phyloP scores from a whole-genome alignment of 176 grass and related monocot species.

The Carex cristatella region DNA sequence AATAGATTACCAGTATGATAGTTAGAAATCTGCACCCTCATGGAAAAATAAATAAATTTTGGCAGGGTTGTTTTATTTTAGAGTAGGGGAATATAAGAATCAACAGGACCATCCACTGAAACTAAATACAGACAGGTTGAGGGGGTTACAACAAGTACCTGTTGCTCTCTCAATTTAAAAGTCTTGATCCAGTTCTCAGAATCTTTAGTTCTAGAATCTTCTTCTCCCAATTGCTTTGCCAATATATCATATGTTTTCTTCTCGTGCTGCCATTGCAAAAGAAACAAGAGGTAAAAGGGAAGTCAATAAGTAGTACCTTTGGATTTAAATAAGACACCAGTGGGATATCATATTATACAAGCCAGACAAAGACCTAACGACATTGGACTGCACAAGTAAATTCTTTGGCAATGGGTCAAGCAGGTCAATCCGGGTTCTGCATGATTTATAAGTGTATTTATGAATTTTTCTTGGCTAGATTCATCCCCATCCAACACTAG shows the following conservation, averaged over 20 bases:
- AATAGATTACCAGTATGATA: neutral
- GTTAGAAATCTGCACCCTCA: neutral
- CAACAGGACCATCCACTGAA: neutral
- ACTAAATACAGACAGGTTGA: neutral
- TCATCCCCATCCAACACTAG: neutral
- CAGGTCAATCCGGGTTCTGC: neutral
- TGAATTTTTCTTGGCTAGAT: neutral
- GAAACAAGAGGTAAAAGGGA: neutral
- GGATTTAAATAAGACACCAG: neutral
- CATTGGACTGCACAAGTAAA: neutral
- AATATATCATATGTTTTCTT: slow-evolving; percentile 88
- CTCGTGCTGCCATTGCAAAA: slow-evolving; percentile 66
- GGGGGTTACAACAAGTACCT: slow-evolving; percentile 43
- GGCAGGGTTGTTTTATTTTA: neutral
- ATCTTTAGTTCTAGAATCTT: slow-evolving; percentile 82
- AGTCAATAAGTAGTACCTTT: neutral
- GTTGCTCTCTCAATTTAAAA: slow-evolving; percentile 64
- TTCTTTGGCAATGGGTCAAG: neutral
- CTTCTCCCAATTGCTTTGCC: slow-evolving; percentile 66
- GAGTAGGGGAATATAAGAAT: neutral
- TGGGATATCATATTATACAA: neutral
- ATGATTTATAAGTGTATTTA: neutral
- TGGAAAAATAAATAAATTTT: neutral
- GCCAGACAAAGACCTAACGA: neutral
- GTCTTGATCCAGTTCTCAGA: slow-evolving; percentile 93